Percentiles rank a stretch among this genome's conserved stretches.
Conservation (phyloP, 2,329 filamentous ascomycete genomes). For the Madurella mycetomatis region DNA sequence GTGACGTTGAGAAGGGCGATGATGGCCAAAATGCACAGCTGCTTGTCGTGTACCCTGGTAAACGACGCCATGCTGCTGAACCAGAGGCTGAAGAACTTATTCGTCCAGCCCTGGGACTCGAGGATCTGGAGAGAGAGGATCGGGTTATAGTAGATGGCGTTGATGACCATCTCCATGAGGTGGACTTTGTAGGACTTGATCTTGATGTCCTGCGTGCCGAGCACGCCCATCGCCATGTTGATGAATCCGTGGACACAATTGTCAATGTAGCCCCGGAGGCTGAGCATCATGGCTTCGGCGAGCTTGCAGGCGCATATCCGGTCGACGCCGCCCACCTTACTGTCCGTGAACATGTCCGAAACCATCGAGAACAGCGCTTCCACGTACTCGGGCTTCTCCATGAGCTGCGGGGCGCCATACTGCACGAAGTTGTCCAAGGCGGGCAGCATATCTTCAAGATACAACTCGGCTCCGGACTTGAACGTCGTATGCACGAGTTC, state of each 20-base stretch:
- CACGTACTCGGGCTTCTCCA: constrained; percentile 80
- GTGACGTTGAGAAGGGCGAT: constrained; percentile 75
- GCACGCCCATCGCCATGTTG: constrained; percentile 77
- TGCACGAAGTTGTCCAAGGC: constrained; percentile 97
- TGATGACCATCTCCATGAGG: constrained; percentile 98
- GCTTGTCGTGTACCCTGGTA: constrained; percentile 95
- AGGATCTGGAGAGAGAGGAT: constrained; percentile 77
- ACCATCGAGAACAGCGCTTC: constrained; percentile 92
- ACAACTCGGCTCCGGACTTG: constrained; percentile 93
- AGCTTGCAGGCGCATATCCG: constrained; percentile 97
- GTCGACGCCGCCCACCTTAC: constrained; percentile 89
- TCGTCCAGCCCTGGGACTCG: constrained; percentile 91
- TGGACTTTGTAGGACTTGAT: constrained; percentile 94
- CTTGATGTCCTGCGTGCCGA: constrained; percentile 71
- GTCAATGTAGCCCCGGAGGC: constrained; percentile 82
- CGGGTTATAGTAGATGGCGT: constrained; percentile 96
- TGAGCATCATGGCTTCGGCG: constrained; percentile 95
- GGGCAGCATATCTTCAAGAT: constrained; percentile 97
- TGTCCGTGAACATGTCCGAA: constrained; percentile 86
- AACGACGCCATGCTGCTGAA: constrained; percentile 95
- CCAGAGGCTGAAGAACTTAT: constrained; percentile 98
- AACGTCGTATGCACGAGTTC: constrained; percentile 95
- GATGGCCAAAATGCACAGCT: constrained; percentile 93
- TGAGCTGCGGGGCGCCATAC: constrained; percentile 76
- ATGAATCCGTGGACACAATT: constrained; percentile 86